These are phyloP conservation scores for Phanerochaete carnosa DNA, from an alignment of 768 basidiomycete species.

Conservation along the genomic window DNA sequence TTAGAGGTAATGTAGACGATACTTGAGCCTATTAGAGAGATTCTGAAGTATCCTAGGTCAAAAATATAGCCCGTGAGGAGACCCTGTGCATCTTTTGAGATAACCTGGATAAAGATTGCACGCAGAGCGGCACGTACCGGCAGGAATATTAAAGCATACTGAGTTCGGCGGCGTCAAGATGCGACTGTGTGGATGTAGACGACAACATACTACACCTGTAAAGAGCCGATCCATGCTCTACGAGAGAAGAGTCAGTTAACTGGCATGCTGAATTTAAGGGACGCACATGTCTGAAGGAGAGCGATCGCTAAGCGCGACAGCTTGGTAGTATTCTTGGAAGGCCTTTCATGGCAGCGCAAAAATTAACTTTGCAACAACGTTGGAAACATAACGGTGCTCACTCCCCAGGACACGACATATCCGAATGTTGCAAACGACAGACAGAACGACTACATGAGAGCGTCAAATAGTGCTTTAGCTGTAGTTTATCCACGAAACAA, in stretches of 20 bases:
- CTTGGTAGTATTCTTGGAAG: slow-evolving; percentile 1
- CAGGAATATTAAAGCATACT: slow-evolving; percentile 1
- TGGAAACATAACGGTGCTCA: background rate
- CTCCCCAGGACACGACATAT: background rate
- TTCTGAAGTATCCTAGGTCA: slow-evolving; percentile 1
- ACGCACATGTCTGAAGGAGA: slow-evolving; percentile 1
- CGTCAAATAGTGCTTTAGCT: background rate
- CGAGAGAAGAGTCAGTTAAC: background rate
- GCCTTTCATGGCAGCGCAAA: background rate
- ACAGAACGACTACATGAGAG: background rate
- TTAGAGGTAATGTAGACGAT: background rate
- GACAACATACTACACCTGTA: background rate
- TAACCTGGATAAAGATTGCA: no score
- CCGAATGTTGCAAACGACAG: background rate
- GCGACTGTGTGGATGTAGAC: background rate
- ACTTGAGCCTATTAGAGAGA: background rate
- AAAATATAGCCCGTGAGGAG: background rate
- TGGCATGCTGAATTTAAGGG: background rate
- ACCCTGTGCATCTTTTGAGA: background rate
- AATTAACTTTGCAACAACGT: no score
- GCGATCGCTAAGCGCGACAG: background rate
- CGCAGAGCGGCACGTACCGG: background rate
- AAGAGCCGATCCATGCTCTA: slow-evolving; percentile 3
- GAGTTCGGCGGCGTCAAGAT: background rate
- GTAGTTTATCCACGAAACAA: background rate